Percentiles rank a stretch among this genome's conserved stretches.
Conservation (phyloP, 176 grass and related monocot species). For the Oryza australiensis region DNA sequence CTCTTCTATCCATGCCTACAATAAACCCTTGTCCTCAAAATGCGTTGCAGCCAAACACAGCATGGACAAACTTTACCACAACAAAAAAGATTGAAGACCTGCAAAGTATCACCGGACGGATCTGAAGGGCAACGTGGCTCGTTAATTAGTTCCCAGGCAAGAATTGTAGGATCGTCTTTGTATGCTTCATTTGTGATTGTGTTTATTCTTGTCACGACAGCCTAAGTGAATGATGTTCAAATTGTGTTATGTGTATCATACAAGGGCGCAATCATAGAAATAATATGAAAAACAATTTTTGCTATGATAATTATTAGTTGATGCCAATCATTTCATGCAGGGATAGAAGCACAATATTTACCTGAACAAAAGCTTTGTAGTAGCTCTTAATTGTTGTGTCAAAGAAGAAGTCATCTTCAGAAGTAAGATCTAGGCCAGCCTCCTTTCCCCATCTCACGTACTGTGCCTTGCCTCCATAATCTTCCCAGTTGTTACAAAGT, state of each 20-base stretch:
- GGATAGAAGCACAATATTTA: slow-evolving; percentile 13
- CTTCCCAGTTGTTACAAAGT: slow-evolving; percentile 65
- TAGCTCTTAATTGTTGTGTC: slow-evolving; percentile 66
- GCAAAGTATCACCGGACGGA: slow-evolving; percentile 70
- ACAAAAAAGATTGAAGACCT: slow-evolving; percentile 45
- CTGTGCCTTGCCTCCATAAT: slow-evolving; percentile 82
- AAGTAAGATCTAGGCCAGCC: slow-evolving; percentile 56
- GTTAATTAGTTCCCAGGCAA: slow-evolving; percentile 92
- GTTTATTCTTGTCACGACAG: slow-evolving; percentile 71
- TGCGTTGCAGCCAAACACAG: not conserved
- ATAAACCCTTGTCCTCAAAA: slow-evolving; percentile 17
- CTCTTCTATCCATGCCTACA: slow-evolving; percentile 88
- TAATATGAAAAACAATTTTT: too few species aligned
- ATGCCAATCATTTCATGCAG: not conserved
- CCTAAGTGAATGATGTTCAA: slow-evolving; percentile 21
- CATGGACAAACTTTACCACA: not conserved
- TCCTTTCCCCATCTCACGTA: slow-evolving; percentile 62
- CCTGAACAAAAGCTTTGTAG: slow-evolving; percentile 87
- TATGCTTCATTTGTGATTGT: slow-evolving; percentile 71
- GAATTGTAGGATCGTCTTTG: slow-evolving; percentile 79
- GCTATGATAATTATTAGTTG: not conserved
- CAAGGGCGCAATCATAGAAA: not conserved
- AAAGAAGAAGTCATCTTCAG: slow-evolving; percentile 74
- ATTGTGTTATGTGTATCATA: not conserved
- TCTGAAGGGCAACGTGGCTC: slow-evolving; percentile 77